Evolutionary conservation across 2,329 filamentous ascomycete species (phyloP).

Genomic region (Curvularia verruculosa): DNA sequence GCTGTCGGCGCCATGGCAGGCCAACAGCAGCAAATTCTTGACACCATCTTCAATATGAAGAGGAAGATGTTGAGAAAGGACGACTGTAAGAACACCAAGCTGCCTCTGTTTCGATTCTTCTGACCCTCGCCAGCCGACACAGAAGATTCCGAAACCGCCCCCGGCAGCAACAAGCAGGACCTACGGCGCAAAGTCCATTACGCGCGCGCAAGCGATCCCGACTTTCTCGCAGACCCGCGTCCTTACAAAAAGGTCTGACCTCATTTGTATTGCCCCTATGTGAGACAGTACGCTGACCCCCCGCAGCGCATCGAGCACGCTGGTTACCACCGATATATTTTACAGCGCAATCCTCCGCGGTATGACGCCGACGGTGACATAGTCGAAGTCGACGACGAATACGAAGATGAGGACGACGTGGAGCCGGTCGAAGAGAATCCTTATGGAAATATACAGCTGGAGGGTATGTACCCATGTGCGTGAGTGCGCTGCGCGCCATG

Average conservation of each 20-base stretch:
- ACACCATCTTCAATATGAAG: slow-evolving; percentile 51
- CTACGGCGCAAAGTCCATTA: slow-evolving; percentile 77
- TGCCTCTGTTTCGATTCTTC: slow-evolving; percentile 9
- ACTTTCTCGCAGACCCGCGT: slow-evolving; percentile 63
- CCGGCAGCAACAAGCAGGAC: slow-evolving; percentile 78
- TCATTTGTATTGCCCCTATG: slow-evolving; percentile 7
- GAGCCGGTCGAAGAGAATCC: slow-evolving; percentile 73
- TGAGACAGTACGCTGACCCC: slow-evolving; percentile 20
- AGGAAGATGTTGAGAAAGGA: slow-evolving; percentile 42
- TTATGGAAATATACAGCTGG: slow-evolving; percentile 72
- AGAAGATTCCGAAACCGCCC: slow-evolving; percentile 72
- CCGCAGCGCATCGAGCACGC: slow-evolving; percentile 73
- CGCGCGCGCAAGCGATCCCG: slow-evolving; percentile 71
- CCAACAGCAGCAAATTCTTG: slow-evolving; percentile 50
- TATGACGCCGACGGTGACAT: slow-evolving; percentile 81
- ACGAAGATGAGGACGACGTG: slow-evolving; percentile 66
- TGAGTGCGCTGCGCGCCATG: slow-evolving; percentile 6
- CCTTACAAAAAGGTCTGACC: slow-evolving; percentile 72
- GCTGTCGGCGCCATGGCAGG: slow-evolving; percentile 43
- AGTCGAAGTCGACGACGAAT: slow-evolving; percentile 73
- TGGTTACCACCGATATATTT: slow-evolving; percentile 73
- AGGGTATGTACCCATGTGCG: slow-evolving; percentile 60
- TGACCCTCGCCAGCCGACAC: slow-evolving; percentile 68
- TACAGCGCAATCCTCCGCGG: slow-evolving; percentile 73
- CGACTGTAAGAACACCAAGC: slow-evolving; percentile 35